A percentile compares a stretch with the other conserved stretches of the same genome.
Conservation (phyloP, 2,329 filamentous ascomycete genomes). For the Cladophialophora exuberans region DNA sequence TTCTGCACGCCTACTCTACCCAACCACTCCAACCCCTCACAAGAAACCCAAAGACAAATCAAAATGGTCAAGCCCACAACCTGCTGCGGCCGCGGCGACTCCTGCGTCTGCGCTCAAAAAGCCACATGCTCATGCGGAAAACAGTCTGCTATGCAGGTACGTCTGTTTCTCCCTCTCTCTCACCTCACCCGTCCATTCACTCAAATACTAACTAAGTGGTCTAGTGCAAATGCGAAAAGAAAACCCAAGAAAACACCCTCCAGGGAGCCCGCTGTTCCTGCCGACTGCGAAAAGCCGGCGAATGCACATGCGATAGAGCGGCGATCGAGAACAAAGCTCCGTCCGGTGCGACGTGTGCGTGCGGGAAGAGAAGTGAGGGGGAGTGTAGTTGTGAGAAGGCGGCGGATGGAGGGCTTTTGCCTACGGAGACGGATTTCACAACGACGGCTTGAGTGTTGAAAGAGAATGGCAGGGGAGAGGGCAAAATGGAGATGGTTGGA, state of each 20-base stretch:
- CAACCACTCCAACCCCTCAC: conserved; percentile 1
- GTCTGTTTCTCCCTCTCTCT: too few species aligned
- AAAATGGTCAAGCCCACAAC: conserved; percentile 55
- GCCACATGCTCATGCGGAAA: conserved; percentile 86
- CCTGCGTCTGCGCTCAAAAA: conserved; percentile 62
- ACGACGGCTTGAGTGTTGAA: too few species aligned
- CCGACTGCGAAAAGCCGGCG: conserved; percentile 74
- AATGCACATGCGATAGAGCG: conserved; percentile 80
- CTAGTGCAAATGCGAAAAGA: conserved; percentile 82
- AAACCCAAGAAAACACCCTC: conserved; percentile 72
- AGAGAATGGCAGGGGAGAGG: not conserved
- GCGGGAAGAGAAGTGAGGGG: conserved; percentile 75
- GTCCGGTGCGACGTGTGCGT: conserved; percentile 69
- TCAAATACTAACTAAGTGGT: too few species aligned
- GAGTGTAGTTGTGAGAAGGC: conserved; percentile 84
- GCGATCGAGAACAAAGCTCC: conserved; percentile 68
- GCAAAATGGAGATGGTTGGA: not conserved
- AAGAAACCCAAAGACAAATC: not conserved
- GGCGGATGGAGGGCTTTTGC: conserved; percentile 63
- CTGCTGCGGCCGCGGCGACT: conserved; percentile 63
- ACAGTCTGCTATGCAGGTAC: conserved; percentile 81
- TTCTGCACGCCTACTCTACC: not conserved
- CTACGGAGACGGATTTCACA: conserved; percentile 85
- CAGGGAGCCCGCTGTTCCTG: conserved; percentile 79
- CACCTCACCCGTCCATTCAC: too few species aligned